Conservation (phyloP, 225 moss, liverwort and hornwort species). For the Bryoerythrophyllum caledonicum region DNA sequence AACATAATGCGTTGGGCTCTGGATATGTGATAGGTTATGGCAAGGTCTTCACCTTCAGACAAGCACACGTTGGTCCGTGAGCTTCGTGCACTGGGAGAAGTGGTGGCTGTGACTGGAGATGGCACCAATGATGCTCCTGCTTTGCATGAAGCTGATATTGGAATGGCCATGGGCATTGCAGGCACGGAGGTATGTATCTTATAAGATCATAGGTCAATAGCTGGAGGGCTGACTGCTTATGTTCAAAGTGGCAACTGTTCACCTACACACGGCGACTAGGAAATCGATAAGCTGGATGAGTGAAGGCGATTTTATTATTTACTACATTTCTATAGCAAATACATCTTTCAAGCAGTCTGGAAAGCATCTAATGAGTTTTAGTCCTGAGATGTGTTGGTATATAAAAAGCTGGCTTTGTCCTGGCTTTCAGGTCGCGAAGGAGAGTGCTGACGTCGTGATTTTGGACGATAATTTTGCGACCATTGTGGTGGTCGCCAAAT, state of each 20-base stretch:
- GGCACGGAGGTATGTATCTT: conserved; percentile 79
- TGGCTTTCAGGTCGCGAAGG: conserved; percentile 83
- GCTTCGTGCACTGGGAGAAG: conserved; percentile 69
- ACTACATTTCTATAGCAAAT: background rate
- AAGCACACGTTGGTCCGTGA: conserved; percentile 74
- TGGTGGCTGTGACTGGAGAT: conserved; percentile 96
- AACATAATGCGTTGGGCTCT: conserved; percentile 12
- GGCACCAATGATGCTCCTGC: conserved; percentile 99
- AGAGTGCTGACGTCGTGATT: conserved; percentile 87
- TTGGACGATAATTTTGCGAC: conserved; percentile 91
- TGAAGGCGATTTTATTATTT: background rate
- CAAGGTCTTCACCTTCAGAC: conserved; percentile 86
- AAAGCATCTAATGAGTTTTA: background rate
- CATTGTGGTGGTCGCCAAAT: conserved; percentile 89
- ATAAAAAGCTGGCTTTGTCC: conserved; percentile 14
- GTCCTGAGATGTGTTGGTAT: conserved; percentile 10
- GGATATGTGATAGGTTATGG: conserved; percentile 74
- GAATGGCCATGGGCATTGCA: conserved; percentile 96
- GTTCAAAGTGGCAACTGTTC: background rate
- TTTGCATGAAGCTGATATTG: conserved; percentile 90
- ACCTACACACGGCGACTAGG: background rate
- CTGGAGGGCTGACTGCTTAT: conserved; percentile 5
- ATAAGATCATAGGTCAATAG: background rate
- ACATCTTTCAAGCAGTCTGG: conserved; percentile 13
- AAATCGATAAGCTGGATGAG: background rate